Evolutionary conservation across 495 filamentous ascomycete genomes (phyloP).

Genomic region (Evernia prunastri): DNA sequence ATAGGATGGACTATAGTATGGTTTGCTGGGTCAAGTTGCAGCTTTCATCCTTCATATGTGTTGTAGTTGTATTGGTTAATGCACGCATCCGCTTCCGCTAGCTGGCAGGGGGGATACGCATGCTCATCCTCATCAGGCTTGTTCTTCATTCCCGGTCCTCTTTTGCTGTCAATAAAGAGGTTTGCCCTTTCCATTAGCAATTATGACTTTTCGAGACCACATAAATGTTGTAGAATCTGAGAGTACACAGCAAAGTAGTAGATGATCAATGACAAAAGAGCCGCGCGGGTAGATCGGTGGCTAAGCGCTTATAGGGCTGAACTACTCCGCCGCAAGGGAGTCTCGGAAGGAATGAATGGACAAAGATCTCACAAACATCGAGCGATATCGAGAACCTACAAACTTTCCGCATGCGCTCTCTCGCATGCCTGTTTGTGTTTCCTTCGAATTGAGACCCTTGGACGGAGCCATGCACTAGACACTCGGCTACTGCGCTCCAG

Average conservation of each 20-base stretch:
- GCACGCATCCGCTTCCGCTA: background rate
- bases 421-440: background rate
- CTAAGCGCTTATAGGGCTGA: constrained; percentile 1
- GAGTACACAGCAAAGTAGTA: no score
- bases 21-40: background rate
- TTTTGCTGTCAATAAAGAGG: background rate
- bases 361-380: background rate
- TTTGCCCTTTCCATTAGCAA: background rate
- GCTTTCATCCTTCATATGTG: background rate
- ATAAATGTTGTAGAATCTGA: no score
- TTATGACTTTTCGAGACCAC: background rate
- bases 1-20: no score
- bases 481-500: background rate
- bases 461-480: background rate
- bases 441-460: background rate
- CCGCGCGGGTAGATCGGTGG: background rate
- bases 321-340: background rate
- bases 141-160: background rate
- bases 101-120: background rate
- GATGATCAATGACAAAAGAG: background rate
- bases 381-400: background rate
- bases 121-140: background rate
- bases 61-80: background rate
- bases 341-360: background rate
- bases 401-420: background rate